Evolutionary conservation across 306 rosid species (phyloP), one percentile per base, ranked within the genome.

Genomic region (Cajanus cajan): DNA sequence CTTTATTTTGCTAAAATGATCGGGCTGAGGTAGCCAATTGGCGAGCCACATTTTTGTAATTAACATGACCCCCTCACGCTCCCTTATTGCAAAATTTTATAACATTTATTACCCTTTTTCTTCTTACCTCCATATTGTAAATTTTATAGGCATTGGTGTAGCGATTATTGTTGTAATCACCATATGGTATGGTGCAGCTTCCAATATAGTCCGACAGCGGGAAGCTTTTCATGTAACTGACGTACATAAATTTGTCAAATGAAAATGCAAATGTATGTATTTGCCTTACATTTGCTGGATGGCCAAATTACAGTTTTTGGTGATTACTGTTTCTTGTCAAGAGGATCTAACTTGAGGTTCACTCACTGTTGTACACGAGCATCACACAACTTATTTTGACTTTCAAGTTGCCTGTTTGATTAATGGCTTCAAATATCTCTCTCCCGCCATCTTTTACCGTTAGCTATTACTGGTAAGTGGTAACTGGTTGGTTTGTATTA

Each of bases 21-120:
- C 12, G 28, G 57, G 59, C 57, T 7, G 43, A 74, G 74, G 37
- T 59, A 39, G 70, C 66, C 65, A 79, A 54, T 71, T 43, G 76
- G 50, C 83, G 18, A 15, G 86, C 83, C 76, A 57, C 85, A 75
- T 47, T 83, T 87, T 78, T 73, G 86, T 78, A 68, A 16, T 73
- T 61, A 61, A 70, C 34, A 43, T 39, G 43, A 57, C 18, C 57
- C 61, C 54, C 52, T n/a, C 4, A 25, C 9, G 10, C 44, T 40
- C 18, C 19, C 66, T 57, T 62, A 54, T 45, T 22, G 71, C 48
- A 21, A 24, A 58, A 28, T 10, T 68, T 63, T 55, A 82, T 59
- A 74, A 68, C 36, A 68, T 59, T 52, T 57, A 24, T 68, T 37
- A 44, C 11, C 33, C 2, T 36, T 14, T 50, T 18, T 69, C 0